A percentile compares a stretch with the other conserved stretches of the same genome.
These are phyloP conservation scores for Fraxinus sp. DNA, from an alignment of 305 asterid species.

Conservation along the genomic window DNA sequence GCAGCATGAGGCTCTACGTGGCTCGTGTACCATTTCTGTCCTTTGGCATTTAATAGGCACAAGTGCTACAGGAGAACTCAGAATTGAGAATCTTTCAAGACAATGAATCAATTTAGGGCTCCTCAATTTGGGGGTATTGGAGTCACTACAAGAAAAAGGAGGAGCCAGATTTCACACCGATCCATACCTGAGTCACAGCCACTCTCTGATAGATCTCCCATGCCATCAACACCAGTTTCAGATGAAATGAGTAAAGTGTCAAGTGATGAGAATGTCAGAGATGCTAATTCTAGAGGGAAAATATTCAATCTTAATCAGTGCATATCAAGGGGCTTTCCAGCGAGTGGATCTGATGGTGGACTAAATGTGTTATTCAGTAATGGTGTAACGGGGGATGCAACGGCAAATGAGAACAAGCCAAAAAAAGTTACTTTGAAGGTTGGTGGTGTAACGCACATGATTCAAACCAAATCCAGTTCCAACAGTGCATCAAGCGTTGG, in stretches of 20 bases:
- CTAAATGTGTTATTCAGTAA: slow-evolving; percentile 36
- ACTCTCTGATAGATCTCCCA: slow-evolving; percentile 50
- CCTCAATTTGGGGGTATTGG: slow-evolving; percentile 49
- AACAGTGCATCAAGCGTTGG: slow-evolving; percentile 53
- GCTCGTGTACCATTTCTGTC: slow-evolving; percentile 5
- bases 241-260: slow-evolving; percentile 64
- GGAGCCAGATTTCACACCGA: slow-evolving; percentile 73
- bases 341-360: slow-evolving; percentile 38
- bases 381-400: slow-evolving; percentile 41
- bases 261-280: slow-evolving; percentile 68
- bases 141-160: slow-evolving; percentile 55
- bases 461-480: slow-evolving; percentile 64
- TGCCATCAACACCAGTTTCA: slow-evolving; percentile 53
- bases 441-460: slow-evolving; percentile 75
- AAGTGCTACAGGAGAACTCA: slow-evolving; percentile 12
- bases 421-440: slow-evolving; percentile 82
- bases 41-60: slow-evolving; percentile 22
- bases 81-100: slow-evolving; percentile 1
- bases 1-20: slow-evolving; percentile 2
- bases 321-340: slow-evolving; percentile 62
- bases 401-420: slow-evolving; percentile 56
- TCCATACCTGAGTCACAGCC: slow-evolving; percentile 66
- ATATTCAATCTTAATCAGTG: slow-evolving; percentile 77
- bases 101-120: slow-evolving; percentile 64
- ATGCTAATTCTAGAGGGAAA: slow-evolving; percentile 58